Evolutionary conservation across 768 basidiomycete genomes (phyloP).

Genomic region (Auriculariales sp.): DNA sequence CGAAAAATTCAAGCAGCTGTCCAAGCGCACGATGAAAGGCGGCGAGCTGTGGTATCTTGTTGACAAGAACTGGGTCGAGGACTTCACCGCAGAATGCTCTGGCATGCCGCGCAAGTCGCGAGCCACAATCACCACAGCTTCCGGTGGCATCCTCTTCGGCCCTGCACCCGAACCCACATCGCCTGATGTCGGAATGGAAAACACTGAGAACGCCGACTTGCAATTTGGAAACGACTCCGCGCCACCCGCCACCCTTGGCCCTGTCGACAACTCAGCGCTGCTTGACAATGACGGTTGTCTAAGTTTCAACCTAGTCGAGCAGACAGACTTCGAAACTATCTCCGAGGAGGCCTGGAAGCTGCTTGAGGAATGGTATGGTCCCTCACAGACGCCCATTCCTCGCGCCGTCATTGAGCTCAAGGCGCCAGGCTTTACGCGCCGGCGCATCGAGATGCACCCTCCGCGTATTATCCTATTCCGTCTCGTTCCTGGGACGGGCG

Average conservation of each 20-base stretch:
- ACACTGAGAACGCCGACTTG: too few relatives aligned
- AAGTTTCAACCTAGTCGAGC: conserved; percentile 33
- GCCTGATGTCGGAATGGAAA: conserved; percentile 51
- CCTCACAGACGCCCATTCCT: conserved; percentile 37
- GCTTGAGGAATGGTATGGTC: conserved; percentile 65
- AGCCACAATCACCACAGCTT: not conserved
- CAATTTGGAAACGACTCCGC: too few relatives aligned
- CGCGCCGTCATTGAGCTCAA: conserved; percentile 56
- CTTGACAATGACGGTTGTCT: conserved; percentile 39
- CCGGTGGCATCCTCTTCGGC: too few relatives aligned
- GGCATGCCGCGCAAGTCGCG: conserved; percentile 17
- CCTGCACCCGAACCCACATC: conserved; percentile 5
- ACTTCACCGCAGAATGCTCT: conserved; percentile 60
- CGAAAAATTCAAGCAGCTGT: conserved; percentile 32
- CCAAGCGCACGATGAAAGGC: conserved; percentile 33
- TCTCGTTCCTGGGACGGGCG: conserved; percentile 21
- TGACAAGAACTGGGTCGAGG: conserved; percentile 53
- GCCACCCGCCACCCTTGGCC: conserved; percentile 47
- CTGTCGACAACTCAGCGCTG: conserved; percentile 61
- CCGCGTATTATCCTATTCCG: conserved; percentile 44
- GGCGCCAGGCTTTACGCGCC: conserved; percentile 25
- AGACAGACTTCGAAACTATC: conserved; percentile 60
- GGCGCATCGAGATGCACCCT: conserved; percentile 58
- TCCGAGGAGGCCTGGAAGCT: conserved; percentile 58
- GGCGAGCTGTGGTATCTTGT: conserved; percentile 76